Base-by-base conservation (phyloP, 2,329 filamentous ascomycete species). In the Aspergillus aculeatinus region DNA sequence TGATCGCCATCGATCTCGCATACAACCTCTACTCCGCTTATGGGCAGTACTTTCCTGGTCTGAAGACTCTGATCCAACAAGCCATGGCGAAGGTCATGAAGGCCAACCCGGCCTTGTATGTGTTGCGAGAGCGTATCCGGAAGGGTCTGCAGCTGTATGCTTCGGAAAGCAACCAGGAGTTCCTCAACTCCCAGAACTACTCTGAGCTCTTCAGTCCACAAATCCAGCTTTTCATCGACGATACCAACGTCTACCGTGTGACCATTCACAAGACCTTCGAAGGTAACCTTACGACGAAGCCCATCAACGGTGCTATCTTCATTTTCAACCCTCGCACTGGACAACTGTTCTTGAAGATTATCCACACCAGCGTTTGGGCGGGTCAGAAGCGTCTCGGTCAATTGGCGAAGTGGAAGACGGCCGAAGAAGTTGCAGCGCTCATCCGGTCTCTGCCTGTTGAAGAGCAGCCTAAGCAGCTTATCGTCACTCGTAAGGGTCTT, bases 71-170 rank as follows among this genome's bases (percentile, higher is more conserved):
- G 25, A 83, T 99, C 27, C 96, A 99, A 77, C 94, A 98, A 76
- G 95, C 96, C 5, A 99, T 99, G 96, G 92, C 92, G 52, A 99
- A 99, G 87, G 87, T 99, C 74, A 99, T 99, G 95, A 99, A 99
- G 80, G 94, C 95, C 42, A 99, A 99, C 72, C 95, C 95, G 16
- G 95, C 95, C 2, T 80, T 99, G 33, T 99, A 98, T 74, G 95
- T 99, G 55, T 81, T 99, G 61, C 90, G 95, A 61, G 95, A 99
- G 80, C 95, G 95, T 85, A 99, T 99, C 65, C 87, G 96, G 65
- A 99, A 99, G 83, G 95, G 95, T 83, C 85, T 99, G 60, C 95
- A 99, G 79, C 83, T 99, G 14, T 99, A 99, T 72, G 95, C 95
- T 2, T 98, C 94, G 0, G 96, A 99, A 80, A 97, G 92, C 80